These are phyloP conservation scores for Albatrellus sp. DNA, from an alignment of 1,284 basidiomycete genomes.

Conservation along the genomic window DNA sequence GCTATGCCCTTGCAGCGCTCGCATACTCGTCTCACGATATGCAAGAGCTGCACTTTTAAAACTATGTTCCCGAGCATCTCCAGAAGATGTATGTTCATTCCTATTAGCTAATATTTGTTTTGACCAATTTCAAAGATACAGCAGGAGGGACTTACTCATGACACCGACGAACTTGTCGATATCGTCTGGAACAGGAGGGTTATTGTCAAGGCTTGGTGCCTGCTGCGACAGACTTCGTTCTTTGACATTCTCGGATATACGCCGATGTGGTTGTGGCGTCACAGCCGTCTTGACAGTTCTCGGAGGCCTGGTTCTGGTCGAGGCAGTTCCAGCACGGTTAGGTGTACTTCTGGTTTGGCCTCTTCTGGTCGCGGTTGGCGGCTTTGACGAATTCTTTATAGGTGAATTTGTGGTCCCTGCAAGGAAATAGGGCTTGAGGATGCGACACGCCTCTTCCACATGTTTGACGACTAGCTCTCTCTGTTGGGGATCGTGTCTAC, in stretches of 20 bases:
- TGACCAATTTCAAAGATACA: too few relatives aligned
- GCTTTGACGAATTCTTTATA: slow-evolving; percentile 17
- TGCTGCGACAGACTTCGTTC: background rate
- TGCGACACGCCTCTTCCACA: slow-evolving; percentile 35
- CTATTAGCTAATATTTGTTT: slow-evolving; percentile 21
- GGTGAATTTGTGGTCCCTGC: background rate
- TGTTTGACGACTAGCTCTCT: slow-evolving; percentile 29
- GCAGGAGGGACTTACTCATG: slow-evolving; percentile 15
- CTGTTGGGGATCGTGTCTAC: slow-evolving; percentile 28
- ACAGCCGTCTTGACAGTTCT: slow-evolving; percentile 1
- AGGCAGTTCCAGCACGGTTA: slow-evolving; percentile 2
- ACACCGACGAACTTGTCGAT: slow-evolving; percentile 34
- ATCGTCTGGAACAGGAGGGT: slow-evolving; percentile 29
- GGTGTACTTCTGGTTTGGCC: slow-evolving; percentile 5
- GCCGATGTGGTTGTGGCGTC: slow-evolving; percentile 4
- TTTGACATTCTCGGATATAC: slow-evolving; percentile 1
- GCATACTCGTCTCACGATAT: slow-evolving; percentile 16
- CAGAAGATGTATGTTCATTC: slow-evolving; percentile 52
- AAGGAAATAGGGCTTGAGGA: slow-evolving; percentile 28
- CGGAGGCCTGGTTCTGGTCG: slow-evolving; percentile 2
- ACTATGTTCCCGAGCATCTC: slow-evolving; percentile 43
- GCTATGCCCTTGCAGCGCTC: slow-evolving; percentile 13
- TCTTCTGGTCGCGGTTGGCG: slow-evolving; percentile 8
- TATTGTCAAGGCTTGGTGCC: background rate
- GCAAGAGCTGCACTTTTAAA: slow-evolving; percentile 28